Conservation (phyloP, 2,329 filamentous ascomycete species). For the Botrytis byssoidea region DNA sequence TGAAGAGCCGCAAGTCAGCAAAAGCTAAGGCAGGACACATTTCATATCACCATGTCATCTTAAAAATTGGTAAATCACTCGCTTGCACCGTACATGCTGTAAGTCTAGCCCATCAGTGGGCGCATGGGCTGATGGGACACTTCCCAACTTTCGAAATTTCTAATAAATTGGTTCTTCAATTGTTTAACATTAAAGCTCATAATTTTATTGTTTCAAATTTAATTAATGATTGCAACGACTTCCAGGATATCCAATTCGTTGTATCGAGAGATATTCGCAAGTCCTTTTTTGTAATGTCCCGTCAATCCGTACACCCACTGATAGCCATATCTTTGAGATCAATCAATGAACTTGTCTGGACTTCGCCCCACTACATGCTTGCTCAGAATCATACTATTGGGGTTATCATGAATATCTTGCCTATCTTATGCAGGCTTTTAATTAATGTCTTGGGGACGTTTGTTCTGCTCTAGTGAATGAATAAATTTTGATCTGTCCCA, state of each 20-base stretch:
- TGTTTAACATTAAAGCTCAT: no score
- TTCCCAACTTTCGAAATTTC: no score
- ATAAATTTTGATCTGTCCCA: not conserved
- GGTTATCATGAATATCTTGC: not conserved
- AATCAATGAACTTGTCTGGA: no score
- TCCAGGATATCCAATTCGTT: no score
- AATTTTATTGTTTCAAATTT: no score
- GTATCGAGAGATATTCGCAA: no score
- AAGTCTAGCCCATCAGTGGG: not conserved
- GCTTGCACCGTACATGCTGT: not conserved
- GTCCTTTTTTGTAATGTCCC: no score
- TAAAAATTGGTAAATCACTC: not conserved
- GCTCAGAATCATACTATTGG: not conserved
- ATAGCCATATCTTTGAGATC: no score
- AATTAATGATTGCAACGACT: no score
- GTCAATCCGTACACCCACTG: no score
- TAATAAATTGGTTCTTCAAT: no score
- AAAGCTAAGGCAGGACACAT: not conserved
- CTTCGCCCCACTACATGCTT: fast-evolving
- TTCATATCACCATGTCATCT: not conserved
- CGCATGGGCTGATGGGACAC: no score
- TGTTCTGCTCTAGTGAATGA: not conserved
- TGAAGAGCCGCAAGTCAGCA: not conserved
- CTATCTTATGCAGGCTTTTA: not conserved
- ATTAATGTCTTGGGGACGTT: not conserved